Conservation (phyloP, 1,284 basidiomycete genomes). For the Heliocybe sulcata region DNA sequence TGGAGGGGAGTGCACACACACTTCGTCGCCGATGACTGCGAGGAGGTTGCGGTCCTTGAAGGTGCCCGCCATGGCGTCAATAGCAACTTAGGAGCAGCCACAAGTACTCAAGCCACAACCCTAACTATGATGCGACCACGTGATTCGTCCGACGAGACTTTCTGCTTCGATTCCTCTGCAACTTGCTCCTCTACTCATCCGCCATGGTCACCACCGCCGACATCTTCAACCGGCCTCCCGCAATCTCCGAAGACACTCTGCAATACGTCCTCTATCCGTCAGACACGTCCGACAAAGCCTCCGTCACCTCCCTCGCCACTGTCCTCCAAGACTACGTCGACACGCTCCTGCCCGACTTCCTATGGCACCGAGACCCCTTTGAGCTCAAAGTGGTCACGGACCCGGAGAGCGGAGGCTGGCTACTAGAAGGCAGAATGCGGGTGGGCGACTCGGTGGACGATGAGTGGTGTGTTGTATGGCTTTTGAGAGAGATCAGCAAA, state of each 20-base stretch:
- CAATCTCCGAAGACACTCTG: constrained; percentile 82
- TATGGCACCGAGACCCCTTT: constrained; percentile 88
- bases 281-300: constrained; percentile 42
- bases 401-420: constrained; percentile 36
- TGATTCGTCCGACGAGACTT: neutral
- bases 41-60: constrained; percentile 83
- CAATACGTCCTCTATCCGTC: constrained; percentile 67
- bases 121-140: neutral
- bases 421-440: constrained; percentile 74
- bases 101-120: too few species aligned
- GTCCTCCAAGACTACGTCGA: constrained; percentile 59
- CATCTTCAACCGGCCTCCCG: constrained; percentile 64
- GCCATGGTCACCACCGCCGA: constrained; percentile 13
- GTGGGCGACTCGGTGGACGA: constrained; percentile 94
- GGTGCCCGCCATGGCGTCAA: constrained; percentile 28
- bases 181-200: neutral
- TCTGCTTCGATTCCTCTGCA: neutral
- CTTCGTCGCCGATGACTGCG: constrained; percentile 95
- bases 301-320: constrained; percentile 62
- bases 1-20: constrained; percentile 23
- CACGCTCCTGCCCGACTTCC: constrained; percentile 53
- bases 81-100: too few species aligned
- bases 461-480: constrained; percentile 92
- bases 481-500: constrained; percentile 68
- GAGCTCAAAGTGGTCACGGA: constrained; percentile 65